These are phyloP conservation scores for Limonium bicolor DNA, from an alignment of 148 eudicot species.

Conservation along the genomic window DNA sequence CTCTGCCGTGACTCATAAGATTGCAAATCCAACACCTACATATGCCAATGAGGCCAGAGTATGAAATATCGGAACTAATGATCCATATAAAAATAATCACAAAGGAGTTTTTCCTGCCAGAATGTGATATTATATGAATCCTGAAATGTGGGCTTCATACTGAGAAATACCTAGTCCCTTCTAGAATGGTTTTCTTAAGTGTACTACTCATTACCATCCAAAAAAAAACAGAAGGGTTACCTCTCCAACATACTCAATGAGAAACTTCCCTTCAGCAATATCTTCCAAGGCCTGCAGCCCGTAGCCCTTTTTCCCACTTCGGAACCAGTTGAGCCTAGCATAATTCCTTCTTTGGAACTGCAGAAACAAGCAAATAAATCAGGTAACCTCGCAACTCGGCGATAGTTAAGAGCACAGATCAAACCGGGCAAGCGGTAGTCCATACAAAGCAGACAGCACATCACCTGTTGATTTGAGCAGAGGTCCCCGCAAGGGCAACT, in stretches of 20 bases:
- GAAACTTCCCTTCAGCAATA: constrained; percentile 64
- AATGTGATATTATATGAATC: too few species aligned
- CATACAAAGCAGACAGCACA: constrained; percentile 4
- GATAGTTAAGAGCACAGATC: too few species aligned
- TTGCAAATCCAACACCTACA: constrained; percentile 78
- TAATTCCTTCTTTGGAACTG: constrained; percentile 85
- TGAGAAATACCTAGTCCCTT: too few species aligned
- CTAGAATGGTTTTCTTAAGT: too few species aligned
- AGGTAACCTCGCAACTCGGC: too few species aligned
- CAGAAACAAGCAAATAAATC: constrained; percentile 1
- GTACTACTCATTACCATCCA: too few species aligned
- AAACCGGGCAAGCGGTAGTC: background rate
- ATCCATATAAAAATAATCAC: too few species aligned
- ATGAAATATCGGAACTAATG: too few species aligned
- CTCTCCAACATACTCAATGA: constrained; percentile 98
- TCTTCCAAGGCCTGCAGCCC: constrained; percentile 72
- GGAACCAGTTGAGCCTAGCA: constrained; percentile 53
- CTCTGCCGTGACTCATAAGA: constrained; percentile 74
- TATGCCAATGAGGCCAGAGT: constrained; percentile 9
- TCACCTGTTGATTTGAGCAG: constrained; percentile 91
- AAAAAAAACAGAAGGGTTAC: too few species aligned
- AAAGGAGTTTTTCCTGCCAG: too few species aligned
- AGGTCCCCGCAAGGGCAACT: constrained; percentile 90
- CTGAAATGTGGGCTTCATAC: too few species aligned
- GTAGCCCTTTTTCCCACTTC: constrained; percentile 82